Base-by-base conservation (phyloP, 1,139 yeast species). In the Debaryomycetaceae sp. region DNA sequence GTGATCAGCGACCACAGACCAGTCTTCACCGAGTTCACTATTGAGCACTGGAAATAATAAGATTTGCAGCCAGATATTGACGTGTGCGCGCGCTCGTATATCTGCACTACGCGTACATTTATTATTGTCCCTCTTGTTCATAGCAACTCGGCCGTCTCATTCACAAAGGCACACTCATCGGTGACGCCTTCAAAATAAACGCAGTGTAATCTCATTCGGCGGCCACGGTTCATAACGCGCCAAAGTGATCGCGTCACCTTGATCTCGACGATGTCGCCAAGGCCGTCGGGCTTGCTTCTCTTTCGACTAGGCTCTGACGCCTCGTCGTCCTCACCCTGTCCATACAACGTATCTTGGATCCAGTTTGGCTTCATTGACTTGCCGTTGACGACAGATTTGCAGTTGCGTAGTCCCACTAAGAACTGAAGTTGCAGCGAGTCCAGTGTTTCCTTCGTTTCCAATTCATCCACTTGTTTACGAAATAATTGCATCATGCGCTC, bases 1-100 rank as follows among this genome's bases (percentile, higher is more conserved):
- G 57, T 57, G 37, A 49, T 61, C 19, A 61, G 71, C 32, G 75
- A 69, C 43, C 75, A 69, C 40, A 49, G 75, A 37, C 71, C 73
- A 0, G 55, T 66, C 11, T 48, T 53, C 20, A 49, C 57, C 8
- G 62, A 63, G 29, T 43, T 49, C 24, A 38, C 40, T 26, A 24
- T 50, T 24, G 22, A 31, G 31, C 13, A n/a, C 15, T 19, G 14
- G 7, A 19, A 23, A 8, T 12, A 23, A 12, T 23, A 23, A 6
- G 12, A 23, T 10, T 7, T 12, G 10, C n/a, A n/a, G n/a, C n/a
- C n/a, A n/a, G n/a, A n/a, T n/a, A n/a, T 23, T 7, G 14, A 23
- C 10, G 7, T 7, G 14, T 23, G 6, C 12, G 7, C 12, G 25
- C 14, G 12, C 6, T 23, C 7, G 12, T 7, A 23, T 23, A 23